A percentile compares a stretch with the other conserved stretches of the same genome.
Evolutionary conservation across 768 basidiomycete species (phyloP).

Genomic region (Russula sp.): DNA sequence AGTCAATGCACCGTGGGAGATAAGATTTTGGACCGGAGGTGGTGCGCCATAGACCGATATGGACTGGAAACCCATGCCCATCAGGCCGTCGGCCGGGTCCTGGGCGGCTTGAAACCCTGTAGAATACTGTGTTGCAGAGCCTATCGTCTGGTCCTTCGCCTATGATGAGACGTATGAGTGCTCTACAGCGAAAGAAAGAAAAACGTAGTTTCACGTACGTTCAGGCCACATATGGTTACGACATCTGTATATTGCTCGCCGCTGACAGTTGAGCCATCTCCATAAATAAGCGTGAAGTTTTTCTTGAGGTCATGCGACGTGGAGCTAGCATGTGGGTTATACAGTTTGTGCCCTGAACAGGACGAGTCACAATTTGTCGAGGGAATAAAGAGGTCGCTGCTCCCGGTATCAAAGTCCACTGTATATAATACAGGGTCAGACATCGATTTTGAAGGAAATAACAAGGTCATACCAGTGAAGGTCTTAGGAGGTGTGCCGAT

Average conservation of each 20-base stretch:
- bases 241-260: conserved; percentile 46
- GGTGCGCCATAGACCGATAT: conserved; percentile 32
- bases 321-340: conserved; percentile 7
- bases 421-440: conserved; percentile 28
- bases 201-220: too few species aligned
- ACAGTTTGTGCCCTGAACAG: conserved; percentile 33
- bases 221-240: conserved; percentile 36
- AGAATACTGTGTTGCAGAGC: conserved; percentile 44
- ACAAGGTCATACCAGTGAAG: conserved; percentile 6
- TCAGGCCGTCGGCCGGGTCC: conserved; percentile 42
- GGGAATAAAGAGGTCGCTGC: conserved; percentile 39
- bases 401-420: conserved; percentile 44
- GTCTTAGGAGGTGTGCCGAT: conserved; percentile 21
- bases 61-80: conserved; percentile 41
- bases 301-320: conserved; percentile 30
- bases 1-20: too few species aligned
- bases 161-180: background rate
- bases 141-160: conserved; percentile 43
- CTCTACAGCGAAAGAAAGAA: too few species aligned
- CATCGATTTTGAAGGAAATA: conserved; percentile 35
- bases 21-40: conserved; percentile 40
- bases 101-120: conserved; percentile 32
- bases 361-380: conserved; percentile 32
- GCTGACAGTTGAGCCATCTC: conserved; percentile 28
- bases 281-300: too few species aligned